Base-by-base conservation (phyloP, 768 basidiomycete genomes). In the Pholiota microspora region DNA sequence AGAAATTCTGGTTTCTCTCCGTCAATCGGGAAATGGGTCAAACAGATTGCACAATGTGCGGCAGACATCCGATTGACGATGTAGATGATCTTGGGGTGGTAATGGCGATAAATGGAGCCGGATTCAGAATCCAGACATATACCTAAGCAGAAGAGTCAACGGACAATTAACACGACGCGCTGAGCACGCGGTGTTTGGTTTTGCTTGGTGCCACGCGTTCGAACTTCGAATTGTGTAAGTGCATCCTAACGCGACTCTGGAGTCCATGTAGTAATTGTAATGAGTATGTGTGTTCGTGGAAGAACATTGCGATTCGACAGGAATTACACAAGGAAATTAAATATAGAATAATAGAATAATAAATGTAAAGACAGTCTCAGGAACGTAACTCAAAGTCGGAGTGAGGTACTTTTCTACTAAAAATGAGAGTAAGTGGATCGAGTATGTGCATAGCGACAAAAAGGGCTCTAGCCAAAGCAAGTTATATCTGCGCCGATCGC, bases 21-120 rank as follows among this genome's bases (percentile, higher is more conserved):
- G 29, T 61, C 59, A 1, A 68, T 49, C 12, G 59, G 52, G 50
- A 62, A 58, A 25, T 67, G 52, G 6, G 60, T 61, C 25, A 69
- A 54, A 53, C 73, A 74, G 56, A 73, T 69, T 6, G 55, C 54
- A 45, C 64, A 65, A 45, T 60, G 60, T 3, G 57, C 62, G 1
- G 49, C 60, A 18, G 62, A 51, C 64, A 65, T 65, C 18, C 35
- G 9, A 40, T 47, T 40, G 27, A 32, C 40, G 13, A 21, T 23
- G 45, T 32, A 38, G 28, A 12, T 49, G 44, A 51, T 49, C 36
- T 36, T 13, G 34, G n/a, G 25, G 32, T 7, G 34, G 49, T 13
- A 36, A 7, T 23, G 38, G 55, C n/a, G 29, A 29, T 23, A 16
- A 29, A 34, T 29, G 31, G 28, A n/a, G n/a, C n/a, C n/a, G n/a